Base-by-base conservation (phyloP, 2,329 filamentous ascomycete genomes). In the Arthrobotrys iridis region DNA sequence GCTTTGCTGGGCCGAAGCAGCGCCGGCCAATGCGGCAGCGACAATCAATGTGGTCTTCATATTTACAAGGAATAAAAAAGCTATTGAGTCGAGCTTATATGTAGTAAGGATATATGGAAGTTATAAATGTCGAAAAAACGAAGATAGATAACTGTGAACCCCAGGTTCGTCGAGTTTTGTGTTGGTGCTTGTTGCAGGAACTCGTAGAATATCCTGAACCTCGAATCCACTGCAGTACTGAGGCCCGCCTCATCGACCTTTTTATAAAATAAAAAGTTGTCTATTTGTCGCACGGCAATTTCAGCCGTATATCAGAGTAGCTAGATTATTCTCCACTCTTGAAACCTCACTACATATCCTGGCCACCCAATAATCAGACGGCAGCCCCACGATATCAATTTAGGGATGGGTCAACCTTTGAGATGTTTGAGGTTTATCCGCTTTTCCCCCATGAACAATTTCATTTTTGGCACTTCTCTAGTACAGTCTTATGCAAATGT, bases 1-100 rank as follows among this genome's bases (percentile, higher is more conserved):
- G 22, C 11, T 48, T 43, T 78, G 77, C 46, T 78, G 77, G 40
- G 68, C 78, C 13, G 72, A 77, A 20, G 63, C 73, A 40, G 76
- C 45, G 41, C 71, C 63, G 22, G 63, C 63, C 30, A 75, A 45
- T 28, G 63, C 71, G 24, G 55, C 57, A 26, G 71, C 57, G 13
- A 75, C 57, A 43, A 68, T 13, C 24, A 45, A n/a, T 13, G 35
- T 59, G 11, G 63, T 37, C 37, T 68, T 75, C 71, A 75, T 75
- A 28, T 35, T 75, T 60, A 46, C 55, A 41, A n/a, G 24, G 22
- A 41, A 26, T 11, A 24, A 20, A 30, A 55, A 13, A 20, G 2
- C 26, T 33, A 30, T n/a, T 8, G 18, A 10, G n/a, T 15, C 33
- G n/a, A n/a, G n/a, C n/a, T n/a, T n/a, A n/a, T n/a, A n/a, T 28